These are phyloP conservation scores for Talaromyces pinophilus DNA, from an alignment of 2,329 filamentous ascomycete species.

Conservation along the genomic window DNA sequence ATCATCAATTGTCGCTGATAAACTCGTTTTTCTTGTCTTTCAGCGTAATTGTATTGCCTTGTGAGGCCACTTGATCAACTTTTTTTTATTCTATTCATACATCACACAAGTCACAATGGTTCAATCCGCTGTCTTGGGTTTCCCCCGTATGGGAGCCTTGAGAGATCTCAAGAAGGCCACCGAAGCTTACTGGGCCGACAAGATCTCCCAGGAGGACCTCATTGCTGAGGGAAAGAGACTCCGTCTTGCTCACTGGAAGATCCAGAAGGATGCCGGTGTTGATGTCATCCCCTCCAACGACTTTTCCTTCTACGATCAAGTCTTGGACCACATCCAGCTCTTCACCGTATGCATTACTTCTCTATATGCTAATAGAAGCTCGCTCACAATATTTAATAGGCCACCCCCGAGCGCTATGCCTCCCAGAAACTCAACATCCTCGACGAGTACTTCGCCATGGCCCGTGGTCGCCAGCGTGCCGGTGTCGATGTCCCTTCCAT, in stretches of 20 bases:
- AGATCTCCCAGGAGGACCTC: constrained; percentile 88
- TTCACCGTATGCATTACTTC: constrained; percentile 70
- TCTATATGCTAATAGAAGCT: background rate
- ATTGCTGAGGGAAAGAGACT: constrained; percentile 95
- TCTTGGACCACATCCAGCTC: constrained; percentile 96
- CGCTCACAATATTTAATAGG: constrained; percentile 52
- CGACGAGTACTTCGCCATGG: constrained; percentile 99
- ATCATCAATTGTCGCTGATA: constrained; percentile 12
- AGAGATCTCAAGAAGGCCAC: constrained; percentile 99
- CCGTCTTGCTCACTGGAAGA: constrained; percentile 96
- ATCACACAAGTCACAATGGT: constrained; percentile 19
- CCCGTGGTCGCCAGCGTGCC: constrained; percentile 94
- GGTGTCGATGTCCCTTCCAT: constrained; percentile 47
- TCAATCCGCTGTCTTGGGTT: constrained; percentile 76
- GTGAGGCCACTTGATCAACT: constrained; percentile 1
- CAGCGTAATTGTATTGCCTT: constrained; percentile 15
- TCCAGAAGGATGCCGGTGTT: constrained; percentile 98
- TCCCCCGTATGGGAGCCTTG: constrained; percentile 97
- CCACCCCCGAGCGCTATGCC: constrained; percentile 89
- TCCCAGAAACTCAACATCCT: constrained; percentile 82
- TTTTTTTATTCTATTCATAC: background rate
- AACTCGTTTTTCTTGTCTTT: background rate
- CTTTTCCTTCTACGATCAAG: constrained; percentile 98
- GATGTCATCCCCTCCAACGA: constrained; percentile 99
- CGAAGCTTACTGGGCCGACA: constrained; percentile 95